Evolutionary conservation across 1,139 yeast genomes (phyloP).

Genomic region (Groenewaldozyma sp.): DNA sequence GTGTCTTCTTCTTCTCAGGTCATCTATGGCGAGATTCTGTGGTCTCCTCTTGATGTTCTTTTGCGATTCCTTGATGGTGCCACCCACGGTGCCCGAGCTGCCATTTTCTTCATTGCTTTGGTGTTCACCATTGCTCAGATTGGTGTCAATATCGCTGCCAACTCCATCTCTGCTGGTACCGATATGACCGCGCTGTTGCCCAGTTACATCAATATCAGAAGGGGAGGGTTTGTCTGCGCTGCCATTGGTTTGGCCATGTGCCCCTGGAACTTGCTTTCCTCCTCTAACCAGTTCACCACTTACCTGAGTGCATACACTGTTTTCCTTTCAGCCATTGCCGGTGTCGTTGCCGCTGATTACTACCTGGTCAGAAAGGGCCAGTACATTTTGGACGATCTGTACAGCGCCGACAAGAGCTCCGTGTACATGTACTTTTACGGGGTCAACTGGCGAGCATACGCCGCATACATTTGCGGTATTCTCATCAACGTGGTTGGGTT

Average conservation of each 20-base stretch:
- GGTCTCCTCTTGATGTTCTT: slow-evolving; percentile 83
- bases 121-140: slow-evolving; percentile 80
- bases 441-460: slow-evolving; percentile 58
- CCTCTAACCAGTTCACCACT: slow-evolving; percentile 71
- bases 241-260: slow-evolving; percentile 65
- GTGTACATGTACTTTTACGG: slow-evolving; percentile 57
- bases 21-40: slow-evolving; percentile 59
- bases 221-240: slow-evolving; percentile 79
- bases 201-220: slow-evolving; percentile 66
- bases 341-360: slow-evolving; percentile 72
- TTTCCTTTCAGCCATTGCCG: slow-evolving; percentile 79
- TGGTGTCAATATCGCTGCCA: slow-evolving; percentile 89
- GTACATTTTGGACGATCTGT: slow-evolving; percentile 55
- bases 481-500: slow-evolving; percentile 82
- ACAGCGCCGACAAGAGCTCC: slow-evolving; percentile 38
- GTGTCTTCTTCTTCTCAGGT: slow-evolving; percentile 74
- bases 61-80: slow-evolving; percentile 52
- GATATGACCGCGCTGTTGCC: slow-evolving; percentile 83
- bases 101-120: slow-evolving; percentile 69
- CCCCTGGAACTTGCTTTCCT: slow-evolving; percentile 78
- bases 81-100: slow-evolving; percentile 61
- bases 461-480: slow-evolving; percentile 35
- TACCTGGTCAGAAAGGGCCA: slow-evolving; percentile 62
- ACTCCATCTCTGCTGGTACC: slow-evolving; percentile 83
- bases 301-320: slow-evolving; percentile 81